Conservation (phyloP, 495 filamentous ascomycete genomes). For the Cercophora sp. region DNA sequence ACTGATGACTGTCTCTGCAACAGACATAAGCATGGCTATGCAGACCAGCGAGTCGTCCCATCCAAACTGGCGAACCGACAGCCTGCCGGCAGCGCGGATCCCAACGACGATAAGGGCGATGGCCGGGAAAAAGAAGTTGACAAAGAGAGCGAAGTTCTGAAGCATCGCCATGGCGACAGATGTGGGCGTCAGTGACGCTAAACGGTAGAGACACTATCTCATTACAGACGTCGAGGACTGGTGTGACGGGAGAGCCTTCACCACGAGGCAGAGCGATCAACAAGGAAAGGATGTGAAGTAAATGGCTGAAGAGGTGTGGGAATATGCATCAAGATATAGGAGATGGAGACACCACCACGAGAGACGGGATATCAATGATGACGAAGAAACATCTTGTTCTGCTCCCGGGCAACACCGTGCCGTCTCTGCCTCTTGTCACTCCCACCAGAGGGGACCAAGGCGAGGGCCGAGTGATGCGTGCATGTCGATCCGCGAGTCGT, state of each 20-base stretch:
- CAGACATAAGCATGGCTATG: constrained; percentile 41
- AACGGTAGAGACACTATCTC: constrained; percentile 20
- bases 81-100: constrained; percentile 40
- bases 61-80: constrained; percentile 33
- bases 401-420: constrained; percentile 19
- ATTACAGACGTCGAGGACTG: constrained; percentile 21
- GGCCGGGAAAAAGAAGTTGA: constrained; percentile 46
- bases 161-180: constrained; percentile 23
- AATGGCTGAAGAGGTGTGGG: constrained; percentile 15
- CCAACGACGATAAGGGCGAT: constrained; percentile 42
- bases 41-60: constrained; percentile 44
- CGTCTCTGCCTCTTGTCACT: constrained; percentile 11
- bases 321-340: constrained; percentile 27
- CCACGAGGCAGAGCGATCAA: constrained; percentile 15
- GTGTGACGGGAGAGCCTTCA: constrained; percentile 16
- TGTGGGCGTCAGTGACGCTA: constrained; percentile 28
- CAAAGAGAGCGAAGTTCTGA: constrained; percentile 42
- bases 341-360: constrained; percentile 6
- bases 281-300: constrained; percentile 10
- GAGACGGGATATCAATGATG: constrained; percentile 12
- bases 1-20: constrained; percentile 40
- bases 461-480: constrained; percentile 10
- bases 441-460: constrained; percentile 12
- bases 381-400: constrained; percentile 11
- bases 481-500: constrained; percentile 24